Base-by-base conservation (phyloP, 2,329 filamentous ascomycete genomes). In the Byssoonygena ceratinophila region DNA sequence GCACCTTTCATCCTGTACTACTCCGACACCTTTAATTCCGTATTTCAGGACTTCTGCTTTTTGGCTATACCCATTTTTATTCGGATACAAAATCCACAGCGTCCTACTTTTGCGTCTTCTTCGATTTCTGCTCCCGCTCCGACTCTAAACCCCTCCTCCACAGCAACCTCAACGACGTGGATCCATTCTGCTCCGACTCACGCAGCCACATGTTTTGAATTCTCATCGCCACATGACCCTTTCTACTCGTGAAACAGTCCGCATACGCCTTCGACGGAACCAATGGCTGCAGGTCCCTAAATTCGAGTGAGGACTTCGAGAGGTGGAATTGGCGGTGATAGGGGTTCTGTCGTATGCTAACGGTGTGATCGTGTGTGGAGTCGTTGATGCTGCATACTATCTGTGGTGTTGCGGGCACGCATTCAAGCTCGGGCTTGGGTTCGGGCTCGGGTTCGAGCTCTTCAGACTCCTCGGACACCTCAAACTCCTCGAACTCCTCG, bases 11-110 rank as follows among this genome's bases (percentile, higher is more conserved):
- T 41, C 18, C 0, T 23, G 6, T 7, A 9, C 20, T 52, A 37
- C 20, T 9, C 40, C 9, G 22, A 4, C 29, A 5, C 11, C 4
- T 14, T 39, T 20, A 6, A 7, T 29, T n/a, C n/a, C n/a, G n/a
- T n/a, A n/a, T n/a, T n/a, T n/a, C n/a, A n/a, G n/a, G n/a, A n/a
- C n/a, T n/a, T n/a, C n/a, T n/a, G n/a, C n/a, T n/a, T n/a, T n/a
- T n/a, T n/a, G n/a, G n/a, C 75, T 48, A 79, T 79, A 60, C 80
- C 79, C 60, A 72, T 68, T 58, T 32, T 32, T 9, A 32, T 20
- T 20, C 23, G 6, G 16, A 20, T 20, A 4, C 7, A 40, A 22
- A 11, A 20, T 22, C 16, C 31, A 9, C 22, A 31, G 27, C 41
- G 23, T 23, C 20, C 32, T 7, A n/a, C 14, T 46, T 39, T 5